Percentiles rank a stretch among this genome's conserved stretches.
Evolutionary conservation across 129 eudicot species (phyloP).

Genomic region (Flaveria robusta): DNA sequence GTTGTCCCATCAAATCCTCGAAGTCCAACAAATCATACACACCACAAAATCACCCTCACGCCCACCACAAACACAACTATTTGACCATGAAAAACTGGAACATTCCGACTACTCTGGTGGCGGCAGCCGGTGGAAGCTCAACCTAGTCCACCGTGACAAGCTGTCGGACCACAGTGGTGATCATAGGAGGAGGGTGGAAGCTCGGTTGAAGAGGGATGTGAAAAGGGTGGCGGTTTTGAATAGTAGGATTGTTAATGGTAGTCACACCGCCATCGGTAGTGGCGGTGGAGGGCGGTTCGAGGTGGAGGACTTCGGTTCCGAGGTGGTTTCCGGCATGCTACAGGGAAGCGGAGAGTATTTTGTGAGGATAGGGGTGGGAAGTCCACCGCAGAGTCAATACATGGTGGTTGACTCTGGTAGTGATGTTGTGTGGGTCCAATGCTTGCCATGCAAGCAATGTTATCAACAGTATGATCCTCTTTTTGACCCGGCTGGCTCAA

Average conservation of each 20-base stretch:
- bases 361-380: constrained; percentile 84
- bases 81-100: constrained; percentile 30
- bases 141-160: constrained; percentile 70
- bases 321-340: constrained; percentile 89
- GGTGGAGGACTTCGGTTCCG: constrained; percentile 81
- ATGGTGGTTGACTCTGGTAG: constrained; percentile 92
- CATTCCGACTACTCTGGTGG: background rate
- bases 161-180: constrained; percentile 35
- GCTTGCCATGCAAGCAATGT: constrained; percentile 84
- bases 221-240: constrained; percentile 55
- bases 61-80: constrained; percentile 30
- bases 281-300: constrained; percentile 39
- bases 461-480: constrained; percentile 86
- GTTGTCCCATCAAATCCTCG: constrained; percentile 53
- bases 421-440: constrained; percentile 88
- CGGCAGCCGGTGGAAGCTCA: constrained; percentile 45
- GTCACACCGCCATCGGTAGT: constrained; percentile 8
- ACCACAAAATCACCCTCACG: constrained; percentile 26
- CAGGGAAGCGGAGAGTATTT: constrained; percentile 93
- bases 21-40: constrained; percentile 47
- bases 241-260: constrained; percentile 15
- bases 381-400: constrained; percentile 78
- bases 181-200: constrained; percentile 45
- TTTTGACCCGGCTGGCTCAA: constrained; percentile 74
- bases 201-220: constrained; percentile 62